Percentiles rank a stretch among this genome's conserved stretches.
phyloP scores from a whole-genome alignment of 2,329 filamentous ascomycete genomes.

The Alternaria viburni region DNA sequence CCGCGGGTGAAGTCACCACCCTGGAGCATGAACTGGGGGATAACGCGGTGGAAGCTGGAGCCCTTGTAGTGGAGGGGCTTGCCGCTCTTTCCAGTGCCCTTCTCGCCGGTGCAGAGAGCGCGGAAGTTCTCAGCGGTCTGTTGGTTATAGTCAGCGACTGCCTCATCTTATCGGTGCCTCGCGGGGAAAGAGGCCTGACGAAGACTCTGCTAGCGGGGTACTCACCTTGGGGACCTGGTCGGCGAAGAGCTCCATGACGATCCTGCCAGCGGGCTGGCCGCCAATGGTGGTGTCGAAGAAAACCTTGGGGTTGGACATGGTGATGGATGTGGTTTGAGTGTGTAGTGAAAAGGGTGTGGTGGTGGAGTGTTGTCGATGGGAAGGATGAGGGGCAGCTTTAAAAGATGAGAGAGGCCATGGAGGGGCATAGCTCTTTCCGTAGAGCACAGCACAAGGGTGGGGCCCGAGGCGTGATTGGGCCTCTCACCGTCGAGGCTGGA shows the following conservation, averaged over 20 bases:
- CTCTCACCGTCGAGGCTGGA: constrained; percentile 3
- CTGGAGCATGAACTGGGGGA: constrained; percentile 98
- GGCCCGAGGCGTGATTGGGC: constrained; percentile 11
- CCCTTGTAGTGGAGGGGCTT: constrained; percentile 92
- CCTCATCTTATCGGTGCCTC: not conserved
- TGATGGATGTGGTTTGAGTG: constrained; percentile 24
- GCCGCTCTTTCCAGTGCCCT: constrained; percentile 79
- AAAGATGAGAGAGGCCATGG: constrained; percentile 13
- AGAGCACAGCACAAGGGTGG: constrained; percentile 17
- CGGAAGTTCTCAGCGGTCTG: constrained; percentile 95
- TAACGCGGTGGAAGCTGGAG: constrained; percentile 90
- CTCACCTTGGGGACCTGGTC: constrained; percentile 70
- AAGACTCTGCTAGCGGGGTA: constrained; percentile 31
- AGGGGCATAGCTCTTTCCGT: constrained; percentile 17
- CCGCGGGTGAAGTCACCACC: constrained; percentile 95
- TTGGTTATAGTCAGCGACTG: constrained; percentile 14
- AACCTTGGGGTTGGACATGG: constrained; percentile 66
- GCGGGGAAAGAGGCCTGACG: not conserved
- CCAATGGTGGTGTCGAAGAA: constrained; percentile 93
- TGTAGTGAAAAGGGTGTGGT: constrained; percentile 9
- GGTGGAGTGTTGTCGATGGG: constrained; percentile 19
- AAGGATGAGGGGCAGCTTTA: constrained; percentile 23
- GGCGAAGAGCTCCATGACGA: constrained; percentile 77
- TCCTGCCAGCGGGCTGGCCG: constrained; percentile 72
- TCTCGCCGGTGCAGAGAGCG: constrained; percentile 90